These are phyloP conservation scores for Neckera pumila DNA, from an alignment of 225 moss, liverwort and hornwort species.

Conservation along the genomic window DNA sequence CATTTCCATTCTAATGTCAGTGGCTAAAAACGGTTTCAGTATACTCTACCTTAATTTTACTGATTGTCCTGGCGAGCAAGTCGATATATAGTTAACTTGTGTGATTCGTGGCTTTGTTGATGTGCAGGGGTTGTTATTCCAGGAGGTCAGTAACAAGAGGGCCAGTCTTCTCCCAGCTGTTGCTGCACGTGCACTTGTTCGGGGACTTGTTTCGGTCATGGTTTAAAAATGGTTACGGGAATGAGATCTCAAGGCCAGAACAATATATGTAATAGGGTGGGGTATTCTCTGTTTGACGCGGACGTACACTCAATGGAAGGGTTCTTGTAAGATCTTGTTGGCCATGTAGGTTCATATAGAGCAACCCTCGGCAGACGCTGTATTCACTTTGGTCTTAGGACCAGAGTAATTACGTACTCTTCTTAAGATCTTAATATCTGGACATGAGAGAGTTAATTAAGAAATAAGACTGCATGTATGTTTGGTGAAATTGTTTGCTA, in stretches of 20 bases:
- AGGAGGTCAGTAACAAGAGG: conserved; percentile 24
- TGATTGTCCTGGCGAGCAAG: not conserved
- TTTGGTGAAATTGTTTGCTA: not conserved
- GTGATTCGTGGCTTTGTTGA: not conserved
- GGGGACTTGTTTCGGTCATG: not conserved
- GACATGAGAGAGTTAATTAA: not conserved
- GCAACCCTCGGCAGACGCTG: not conserved
- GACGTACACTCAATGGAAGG: not conserved
- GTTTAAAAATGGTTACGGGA: not conserved
- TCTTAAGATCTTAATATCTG: not conserved
- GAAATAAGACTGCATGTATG: not conserved
- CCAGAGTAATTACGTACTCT: not conserved
- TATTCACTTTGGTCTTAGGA: not conserved
- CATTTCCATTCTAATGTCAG: not conserved
- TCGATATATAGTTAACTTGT: not conserved
- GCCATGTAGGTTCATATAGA: not conserved
- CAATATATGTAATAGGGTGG: not conserved
- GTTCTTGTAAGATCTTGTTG: not conserved
- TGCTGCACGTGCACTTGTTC: not conserved
- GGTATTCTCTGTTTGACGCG: not conserved
- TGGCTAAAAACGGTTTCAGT: not conserved
- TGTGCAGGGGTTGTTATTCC: conserved; percentile 35
- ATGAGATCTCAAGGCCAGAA: not conserved
- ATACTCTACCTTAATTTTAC: not conserved
- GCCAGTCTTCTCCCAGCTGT: not conserved